Evolutionary conservation across 129 eudicot species (phyloP).

Genomic region (Escallonia herrerae): DNA sequence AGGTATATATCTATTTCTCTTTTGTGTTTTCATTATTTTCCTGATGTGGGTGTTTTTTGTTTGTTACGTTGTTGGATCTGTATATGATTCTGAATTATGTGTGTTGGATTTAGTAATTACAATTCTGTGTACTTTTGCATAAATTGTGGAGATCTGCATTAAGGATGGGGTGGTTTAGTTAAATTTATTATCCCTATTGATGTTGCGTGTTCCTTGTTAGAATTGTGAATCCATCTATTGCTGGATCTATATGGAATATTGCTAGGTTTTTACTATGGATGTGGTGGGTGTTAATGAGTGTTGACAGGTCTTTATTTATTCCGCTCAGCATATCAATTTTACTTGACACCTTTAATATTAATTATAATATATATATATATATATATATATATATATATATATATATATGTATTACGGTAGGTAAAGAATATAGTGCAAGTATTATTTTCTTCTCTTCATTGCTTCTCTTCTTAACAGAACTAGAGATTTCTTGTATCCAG

Average conservation of each 20-base stretch:
- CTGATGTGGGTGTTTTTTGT: not conserved
- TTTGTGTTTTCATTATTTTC: not conserved
- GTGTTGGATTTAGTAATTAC: not conserved
- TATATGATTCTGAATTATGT: not conserved
- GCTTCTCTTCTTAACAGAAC: too few species aligned
- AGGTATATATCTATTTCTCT: conserved; percentile 37
- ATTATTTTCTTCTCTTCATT: too few species aligned
- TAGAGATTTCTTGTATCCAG: too few species aligned
- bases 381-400: too few species aligned
- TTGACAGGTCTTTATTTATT: not conserved
- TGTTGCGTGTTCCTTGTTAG: too few species aligned
- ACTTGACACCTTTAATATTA: too few species aligned
- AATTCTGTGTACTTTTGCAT: not conserved
- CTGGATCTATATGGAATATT: not conserved
- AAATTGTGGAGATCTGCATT: conserved; percentile 1
- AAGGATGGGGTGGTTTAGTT: not conserved
- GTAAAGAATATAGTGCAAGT: too few species aligned
- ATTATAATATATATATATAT: too few species aligned
- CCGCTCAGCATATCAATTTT: not conserved
- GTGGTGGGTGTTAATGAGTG: too few species aligned
- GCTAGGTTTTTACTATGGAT: not conserved
- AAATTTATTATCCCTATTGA: not conserved
- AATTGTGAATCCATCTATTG: too few species aligned
- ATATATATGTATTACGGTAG: too few species aligned
- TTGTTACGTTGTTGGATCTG: not conserved